Conservation (phyloP, 768 basidiomycete species). For the Boletus reticulatus region DNA sequence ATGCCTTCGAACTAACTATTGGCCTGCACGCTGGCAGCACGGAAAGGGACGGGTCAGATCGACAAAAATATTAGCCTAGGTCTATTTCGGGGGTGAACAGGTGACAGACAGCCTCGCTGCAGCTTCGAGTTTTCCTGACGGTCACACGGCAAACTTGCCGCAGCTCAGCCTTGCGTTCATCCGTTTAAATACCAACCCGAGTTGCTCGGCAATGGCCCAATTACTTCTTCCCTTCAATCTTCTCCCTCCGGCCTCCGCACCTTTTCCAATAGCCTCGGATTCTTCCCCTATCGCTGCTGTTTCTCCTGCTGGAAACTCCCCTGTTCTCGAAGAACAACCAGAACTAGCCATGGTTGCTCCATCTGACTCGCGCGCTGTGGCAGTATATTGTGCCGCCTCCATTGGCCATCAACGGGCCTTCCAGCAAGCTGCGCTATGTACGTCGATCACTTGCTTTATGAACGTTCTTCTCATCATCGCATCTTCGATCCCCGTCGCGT, state of each 20-base stretch:
- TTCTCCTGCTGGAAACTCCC: background rate
- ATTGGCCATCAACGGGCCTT: constrained; percentile 61
- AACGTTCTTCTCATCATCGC: background rate
- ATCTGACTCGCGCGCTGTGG: constrained; percentile 45
- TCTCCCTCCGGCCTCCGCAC: background rate
- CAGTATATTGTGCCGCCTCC: constrained; percentile 85
- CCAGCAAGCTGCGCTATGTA: constrained; percentile 66
- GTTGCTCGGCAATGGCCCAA: constrained; percentile 8
- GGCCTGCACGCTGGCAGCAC: background rate
- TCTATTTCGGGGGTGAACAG: background rate
- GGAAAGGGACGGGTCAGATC: background rate
- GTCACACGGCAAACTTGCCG: constrained; percentile 1
- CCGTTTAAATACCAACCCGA: constrained; percentile 26
- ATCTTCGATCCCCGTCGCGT: background rate
- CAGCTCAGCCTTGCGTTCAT: constrained; percentile 15
- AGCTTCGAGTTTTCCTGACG: constrained; percentile 1
- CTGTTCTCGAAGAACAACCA: constrained; percentile 7
- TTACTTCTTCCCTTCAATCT: constrained; percentile 1
- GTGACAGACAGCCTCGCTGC: constrained; percentile 21
- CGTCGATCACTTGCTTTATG: background rate
- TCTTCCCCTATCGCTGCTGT: background rate
- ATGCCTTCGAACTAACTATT: background rate
- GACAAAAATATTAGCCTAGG: background rate
- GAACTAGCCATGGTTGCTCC: constrained; percentile 29
- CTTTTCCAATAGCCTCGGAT: background rate